Evolutionary conservation across 2,329 filamentous ascomycete genomes (phyloP).

Genomic region (Talaromyces sp.): DNA sequence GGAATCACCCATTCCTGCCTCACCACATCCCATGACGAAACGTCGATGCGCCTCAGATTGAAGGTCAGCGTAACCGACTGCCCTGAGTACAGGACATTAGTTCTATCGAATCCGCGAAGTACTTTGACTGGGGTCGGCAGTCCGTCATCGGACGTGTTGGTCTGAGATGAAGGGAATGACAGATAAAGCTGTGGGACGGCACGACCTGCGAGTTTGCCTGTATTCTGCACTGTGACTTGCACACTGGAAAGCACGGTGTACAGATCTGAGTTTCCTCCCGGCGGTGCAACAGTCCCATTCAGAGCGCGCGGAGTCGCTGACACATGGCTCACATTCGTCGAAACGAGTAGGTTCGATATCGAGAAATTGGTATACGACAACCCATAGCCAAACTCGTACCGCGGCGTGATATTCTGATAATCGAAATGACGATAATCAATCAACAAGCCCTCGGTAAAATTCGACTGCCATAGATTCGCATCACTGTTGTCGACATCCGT

Average conservation of each 20-base stretch:
- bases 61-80: constrained; percentile 44
- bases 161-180: constrained; percentile 32
- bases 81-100: constrained; percentile 39
- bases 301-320: constrained; percentile 4
- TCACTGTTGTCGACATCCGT: constrained; percentile 13
- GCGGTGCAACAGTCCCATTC: constrained; percentile 20
- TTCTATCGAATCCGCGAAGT: constrained; percentile 54
- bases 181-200: constrained; percentile 57
- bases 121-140: constrained; percentile 27
- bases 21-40: constrained; percentile 36
- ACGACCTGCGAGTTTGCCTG: constrained; percentile 46
- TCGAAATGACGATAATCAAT: constrained; percentile 58
- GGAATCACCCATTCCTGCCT: constrained; percentile 35
- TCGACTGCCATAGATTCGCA: constrained; percentile 47
- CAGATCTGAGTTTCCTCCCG: constrained; percentile 56
- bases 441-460: constrained; percentile 53
- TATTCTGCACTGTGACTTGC: constrained; percentile 50
- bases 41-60: constrained; percentile 39
- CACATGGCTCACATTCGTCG: neutral
- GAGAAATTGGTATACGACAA: constrained; percentile 29
- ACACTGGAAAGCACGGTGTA: constrained; percentile 52
- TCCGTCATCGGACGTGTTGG: constrained; percentile 16
- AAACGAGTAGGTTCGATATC: constrained; percentile 11
- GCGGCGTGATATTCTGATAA: constrained; percentile 45
- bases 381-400: constrained; percentile 57